A percentile compares a stretch with the other conserved stretches of the same genome.
Conservation (phyloP, 2,329 filamentous ascomycete genomes). For the Boeremia exigua region DNA sequence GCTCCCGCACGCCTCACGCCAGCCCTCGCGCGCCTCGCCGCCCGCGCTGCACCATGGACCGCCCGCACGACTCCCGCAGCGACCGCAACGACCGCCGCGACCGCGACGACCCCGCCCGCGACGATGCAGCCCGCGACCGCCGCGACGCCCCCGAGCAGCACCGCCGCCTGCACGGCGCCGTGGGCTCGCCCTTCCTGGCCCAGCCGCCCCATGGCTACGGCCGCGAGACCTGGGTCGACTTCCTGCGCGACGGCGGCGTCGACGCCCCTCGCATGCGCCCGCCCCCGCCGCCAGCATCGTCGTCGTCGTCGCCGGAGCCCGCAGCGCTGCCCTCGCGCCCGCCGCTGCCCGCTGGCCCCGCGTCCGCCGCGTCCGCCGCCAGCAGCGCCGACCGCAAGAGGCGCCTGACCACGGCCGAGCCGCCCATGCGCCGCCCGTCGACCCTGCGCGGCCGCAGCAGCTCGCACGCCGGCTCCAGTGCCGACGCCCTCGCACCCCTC, state of each 20-base stretch:
- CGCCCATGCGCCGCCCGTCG: conserved; percentile 39
- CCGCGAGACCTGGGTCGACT: conserved; percentile 47
- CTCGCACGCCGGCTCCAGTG: conserved; percentile 20
- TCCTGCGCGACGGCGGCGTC: conserved; percentile 34
- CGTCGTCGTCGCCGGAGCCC: conserved; percentile 16
- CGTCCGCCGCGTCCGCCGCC: conserved; percentile 25
- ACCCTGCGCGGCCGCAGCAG: conserved; percentile 31
- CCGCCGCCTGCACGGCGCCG: conserved; percentile 27
- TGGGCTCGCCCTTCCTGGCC: conserved; percentile 37
- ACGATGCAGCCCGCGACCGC: no score
- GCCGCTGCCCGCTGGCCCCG: conserved; percentile 23
- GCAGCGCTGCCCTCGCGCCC: conserved; percentile 31
- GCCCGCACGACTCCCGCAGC: background rate
- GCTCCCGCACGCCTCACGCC: background rate
- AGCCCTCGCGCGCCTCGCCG: conserved; percentile 15
- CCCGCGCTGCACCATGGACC: conserved; percentile 8
- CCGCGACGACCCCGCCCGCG: background rate
- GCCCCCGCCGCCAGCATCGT: conserved; percentile 2
- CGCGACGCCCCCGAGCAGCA: conserved; percentile 1
- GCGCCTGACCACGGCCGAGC: conserved; percentile 42
- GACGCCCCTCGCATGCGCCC: conserved; percentile 19
- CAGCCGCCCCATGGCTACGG: conserved; percentile 26
- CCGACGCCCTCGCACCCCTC: conserved; percentile 35
- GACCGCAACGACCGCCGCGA: background rate
- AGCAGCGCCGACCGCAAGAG: conserved; percentile 45